Conservation (phyloP, 108 stramenopile genomes). For the Cylindrotheca fusiformis region DNA sequence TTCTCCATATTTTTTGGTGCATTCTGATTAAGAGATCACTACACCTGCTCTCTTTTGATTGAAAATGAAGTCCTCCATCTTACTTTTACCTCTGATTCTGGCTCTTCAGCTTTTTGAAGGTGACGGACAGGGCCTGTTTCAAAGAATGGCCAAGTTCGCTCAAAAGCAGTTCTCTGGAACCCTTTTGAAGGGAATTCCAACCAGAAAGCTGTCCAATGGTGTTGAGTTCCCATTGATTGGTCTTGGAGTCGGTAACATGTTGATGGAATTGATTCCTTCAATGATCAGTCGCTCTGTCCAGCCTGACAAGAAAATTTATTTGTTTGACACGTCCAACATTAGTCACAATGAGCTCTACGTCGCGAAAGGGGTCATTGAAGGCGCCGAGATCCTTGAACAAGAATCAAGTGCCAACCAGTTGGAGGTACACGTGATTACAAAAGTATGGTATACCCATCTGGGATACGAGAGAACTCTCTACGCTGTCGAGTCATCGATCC, state of each 20-base stretch:
- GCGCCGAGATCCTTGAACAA: constrained; percentile 15
- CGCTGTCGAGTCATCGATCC: constrained; percentile 53
- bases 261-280: constrained; percentile 44
- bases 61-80: constrained; percentile 11
- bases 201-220: constrained; percentile 36
- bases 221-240: constrained; percentile 70
- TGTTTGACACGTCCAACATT: constrained; percentile 78
- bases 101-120: background rate
- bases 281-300: constrained; percentile 32
- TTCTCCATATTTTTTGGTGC: no score
- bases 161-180: background rate
- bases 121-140: constrained; percentile 13
- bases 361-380: constrained; percentile 55
- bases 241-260: constrained; percentile 79
- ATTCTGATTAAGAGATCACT: no score
- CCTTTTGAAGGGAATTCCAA: constrained; percentile 14
- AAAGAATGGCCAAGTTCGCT: constrained; percentile 9
- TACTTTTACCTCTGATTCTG: constrained; percentile 1
- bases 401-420: constrained; percentile 6
- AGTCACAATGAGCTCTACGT: constrained; percentile 72
- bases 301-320: constrained; percentile 38
- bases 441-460: constrained; percentile 90
- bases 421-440: constrained; percentile 79
- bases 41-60: no score
- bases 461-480: constrained; percentile 82